phyloP scores from a whole-genome alignment of 768 basidiomycete genomes.

The Thelephora aurantiotincta region DNA sequence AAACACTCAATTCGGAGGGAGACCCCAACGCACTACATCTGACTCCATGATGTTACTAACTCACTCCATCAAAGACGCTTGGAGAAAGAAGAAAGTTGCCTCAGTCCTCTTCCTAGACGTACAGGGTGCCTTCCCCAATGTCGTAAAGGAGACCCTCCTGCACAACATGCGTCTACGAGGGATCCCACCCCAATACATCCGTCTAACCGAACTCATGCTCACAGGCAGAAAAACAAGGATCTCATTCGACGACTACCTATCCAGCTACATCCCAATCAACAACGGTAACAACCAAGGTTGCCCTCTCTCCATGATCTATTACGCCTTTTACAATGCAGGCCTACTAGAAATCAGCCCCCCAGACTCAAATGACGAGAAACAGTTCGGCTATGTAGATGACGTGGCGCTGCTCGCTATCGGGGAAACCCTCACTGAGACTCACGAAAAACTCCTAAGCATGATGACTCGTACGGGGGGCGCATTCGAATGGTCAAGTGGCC shows the following conservation, averaged over 20 bases:
- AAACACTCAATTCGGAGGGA: slow-evolving; percentile 13
- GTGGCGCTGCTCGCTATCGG: slow-evolving; percentile 3
- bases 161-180: slow-evolving; percentile 18
- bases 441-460: slow-evolving; percentile 2
- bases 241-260: slow-evolving; percentile 9
- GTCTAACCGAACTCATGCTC: slow-evolving; percentile 5
- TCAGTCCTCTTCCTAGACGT: slow-evolving; percentile 26
- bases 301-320: slow-evolving; percentile 12
- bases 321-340: slow-evolving; percentile 12
- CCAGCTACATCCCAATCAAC: slow-evolving; percentile 1
- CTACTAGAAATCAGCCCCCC: slow-evolving; percentile 9
- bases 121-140: slow-evolving; percentile 29
- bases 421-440: slow-evolving; percentile 2
- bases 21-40: slow-evolving; percentile 11
- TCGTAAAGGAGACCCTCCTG: slow-evolving; percentile 15
- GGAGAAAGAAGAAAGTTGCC: slow-evolving; percentile 7
- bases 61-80: slow-evolving; percentile 11
- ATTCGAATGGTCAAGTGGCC: slow-evolving; percentile 17
- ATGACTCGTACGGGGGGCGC: slow-evolving; percentile 10
- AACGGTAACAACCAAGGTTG: slow-evolving; percentile 13
- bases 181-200: slow-evolving; percentile 14
- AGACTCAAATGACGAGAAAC: slow-evolving; percentile 5
- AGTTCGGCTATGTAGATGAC: slow-evolving; percentile 10
- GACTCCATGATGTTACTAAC: slow-evolving; percentile 15
- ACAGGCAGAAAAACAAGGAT: slow-evolving; percentile 3